A percentile compares a stretch with the other conserved stretches of the same genome.
Conservation (phyloP, 306 rosid species). For the Adenanthera pavonina region DNA sequence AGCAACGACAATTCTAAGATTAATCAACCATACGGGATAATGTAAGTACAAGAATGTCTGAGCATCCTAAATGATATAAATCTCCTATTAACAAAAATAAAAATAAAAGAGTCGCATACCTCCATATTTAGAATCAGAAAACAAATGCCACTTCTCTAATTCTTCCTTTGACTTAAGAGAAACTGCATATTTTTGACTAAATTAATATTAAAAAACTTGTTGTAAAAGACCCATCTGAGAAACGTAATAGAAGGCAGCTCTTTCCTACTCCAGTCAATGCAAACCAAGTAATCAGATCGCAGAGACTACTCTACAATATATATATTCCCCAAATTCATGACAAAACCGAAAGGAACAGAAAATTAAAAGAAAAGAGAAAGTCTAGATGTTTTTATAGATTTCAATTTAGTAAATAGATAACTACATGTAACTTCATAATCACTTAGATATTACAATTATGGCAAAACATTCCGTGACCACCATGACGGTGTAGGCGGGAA, state of each 20-base stretch:
- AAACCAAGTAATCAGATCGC: conserved; percentile 30
- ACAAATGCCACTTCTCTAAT: no score
- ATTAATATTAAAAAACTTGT: conserved; percentile 55
- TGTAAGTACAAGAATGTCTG: no score
- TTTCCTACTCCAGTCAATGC: conserved; percentile 77
- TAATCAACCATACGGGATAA: no score
- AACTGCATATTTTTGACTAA: no score
- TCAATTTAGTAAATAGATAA: conserved; percentile 3
- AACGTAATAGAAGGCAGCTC: conserved; percentile 89
- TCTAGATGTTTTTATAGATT: conserved; percentile 11
- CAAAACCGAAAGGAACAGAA: neutral
- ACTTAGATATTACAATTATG: neutral
- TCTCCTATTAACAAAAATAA: no score
- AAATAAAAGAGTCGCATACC: no score
- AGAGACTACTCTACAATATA: neutral
- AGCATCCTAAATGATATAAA: no score
- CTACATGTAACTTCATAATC: neutral
- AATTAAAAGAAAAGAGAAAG: neutral
- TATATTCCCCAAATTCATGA: neutral
- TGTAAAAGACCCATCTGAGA: conserved; percentile 86
- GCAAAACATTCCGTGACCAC: neutral
- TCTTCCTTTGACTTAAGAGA: no score
- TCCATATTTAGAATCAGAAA: no score
- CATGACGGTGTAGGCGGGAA: neutral
- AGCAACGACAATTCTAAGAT: no score